Conservation (phyloP, 768 basidiomycete species). For the Mycena galericulata region DNA sequence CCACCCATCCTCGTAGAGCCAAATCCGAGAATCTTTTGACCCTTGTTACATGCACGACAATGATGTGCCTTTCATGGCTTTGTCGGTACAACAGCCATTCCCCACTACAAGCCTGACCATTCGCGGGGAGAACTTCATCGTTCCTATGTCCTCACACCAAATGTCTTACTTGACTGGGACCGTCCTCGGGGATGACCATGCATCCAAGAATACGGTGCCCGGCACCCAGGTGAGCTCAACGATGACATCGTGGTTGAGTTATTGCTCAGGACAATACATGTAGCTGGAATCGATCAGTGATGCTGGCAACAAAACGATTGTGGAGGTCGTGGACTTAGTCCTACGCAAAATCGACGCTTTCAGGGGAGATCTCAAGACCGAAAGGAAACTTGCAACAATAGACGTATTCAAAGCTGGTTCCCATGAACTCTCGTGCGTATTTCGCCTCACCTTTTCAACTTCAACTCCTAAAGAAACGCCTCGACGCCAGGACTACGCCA, state of each 20-base stretch:
- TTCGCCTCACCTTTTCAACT: background rate
- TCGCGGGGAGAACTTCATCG: background rate
- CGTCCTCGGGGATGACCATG: background rate
- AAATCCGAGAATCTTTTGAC: background rate
- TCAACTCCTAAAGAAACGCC: background rate
- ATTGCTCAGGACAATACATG: background rate
- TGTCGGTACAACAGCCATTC: background rate
- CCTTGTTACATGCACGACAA: constrained; percentile 16
- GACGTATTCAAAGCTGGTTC: constrained; percentile 4
- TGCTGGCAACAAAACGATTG: background rate
- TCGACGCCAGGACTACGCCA: background rate
- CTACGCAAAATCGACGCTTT: background rate
- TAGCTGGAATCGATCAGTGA: background rate
- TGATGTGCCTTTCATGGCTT: constrained; percentile 1
- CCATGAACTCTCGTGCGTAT: constrained; percentile 17
- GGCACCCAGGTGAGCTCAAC: background rate
- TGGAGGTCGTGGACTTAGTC: background rate
- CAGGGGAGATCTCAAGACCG: fast-evolving
- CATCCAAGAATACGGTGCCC: background rate
- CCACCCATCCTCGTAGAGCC: background rate
- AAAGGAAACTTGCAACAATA: background rate
- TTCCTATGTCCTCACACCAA: constrained; percentile 3
- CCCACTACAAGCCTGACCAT: constrained; percentile 1
- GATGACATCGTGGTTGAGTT: too few relatives aligned
- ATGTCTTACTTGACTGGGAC: background rate